A percentile compares a stretch with the other conserved stretches of the same genome.
phyloP scores from a whole-genome alignment of 352 stramenopile genomes.

The Phytophthora syringae region DNA sequence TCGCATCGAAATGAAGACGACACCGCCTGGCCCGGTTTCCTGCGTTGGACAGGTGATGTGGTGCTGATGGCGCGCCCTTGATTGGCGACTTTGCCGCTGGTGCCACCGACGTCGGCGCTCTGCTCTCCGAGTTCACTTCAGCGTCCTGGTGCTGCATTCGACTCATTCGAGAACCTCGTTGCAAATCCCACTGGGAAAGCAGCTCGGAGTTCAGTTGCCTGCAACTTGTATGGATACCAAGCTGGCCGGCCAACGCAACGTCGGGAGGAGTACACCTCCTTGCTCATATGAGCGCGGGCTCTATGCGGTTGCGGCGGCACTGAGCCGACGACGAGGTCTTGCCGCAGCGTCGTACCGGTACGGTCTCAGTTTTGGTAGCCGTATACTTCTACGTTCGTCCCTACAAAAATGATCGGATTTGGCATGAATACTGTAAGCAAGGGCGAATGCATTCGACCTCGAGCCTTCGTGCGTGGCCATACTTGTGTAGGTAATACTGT shows the following conservation, averaged over 20 bases:
- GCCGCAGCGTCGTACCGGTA: not conserved
- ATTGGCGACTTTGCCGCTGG: conserved; percentile 15
- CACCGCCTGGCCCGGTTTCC: not conserved
- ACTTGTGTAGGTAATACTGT: no score
- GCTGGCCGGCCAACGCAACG: not conserved
- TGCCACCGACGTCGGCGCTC: conserved; percentile 10
- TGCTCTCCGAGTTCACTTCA: conserved; percentile 11
- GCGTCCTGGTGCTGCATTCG: conserved; percentile 13
- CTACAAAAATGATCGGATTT: no score
- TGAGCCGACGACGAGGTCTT: not conserved
- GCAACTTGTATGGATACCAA: conserved; percentile 10
- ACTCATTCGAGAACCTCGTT: not conserved
- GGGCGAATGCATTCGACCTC: not conserved
- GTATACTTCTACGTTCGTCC: conserved; percentile 5
- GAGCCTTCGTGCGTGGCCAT: no score
- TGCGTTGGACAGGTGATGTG: conserved; percentile 20
- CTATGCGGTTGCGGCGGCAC: not conserved
- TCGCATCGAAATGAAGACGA: not conserved
- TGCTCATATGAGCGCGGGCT: not conserved
- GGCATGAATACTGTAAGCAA: no score
- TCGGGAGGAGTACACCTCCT: no score
- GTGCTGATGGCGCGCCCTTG: conserved; percentile 13
- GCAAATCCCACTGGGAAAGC: conserved; percentile 23
- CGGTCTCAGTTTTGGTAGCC: conserved; percentile 8
- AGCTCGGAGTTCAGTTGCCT: conserved; percentile 3